phyloP scores from a whole-genome alignment of 805 yeast genomes.

The Zygoascus ofunaensis region DNA sequence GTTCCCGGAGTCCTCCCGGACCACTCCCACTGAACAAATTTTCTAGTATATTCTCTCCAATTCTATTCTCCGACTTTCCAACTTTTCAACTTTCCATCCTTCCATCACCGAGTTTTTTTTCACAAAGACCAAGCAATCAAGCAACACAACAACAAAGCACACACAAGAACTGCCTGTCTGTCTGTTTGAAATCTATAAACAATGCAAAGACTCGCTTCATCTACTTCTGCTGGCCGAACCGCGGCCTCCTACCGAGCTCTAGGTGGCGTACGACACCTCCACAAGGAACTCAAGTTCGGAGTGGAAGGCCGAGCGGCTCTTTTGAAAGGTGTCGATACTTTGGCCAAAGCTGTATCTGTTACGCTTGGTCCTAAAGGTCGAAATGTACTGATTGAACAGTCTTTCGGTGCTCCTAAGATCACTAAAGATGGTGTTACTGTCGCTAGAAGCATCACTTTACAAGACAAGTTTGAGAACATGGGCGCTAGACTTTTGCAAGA shows the following conservation, averaged over 20 bases:
- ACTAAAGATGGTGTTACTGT: slow-evolving; percentile 99
- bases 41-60: not conserved
- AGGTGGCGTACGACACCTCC: slow-evolving; percentile 34
- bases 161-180: not conserved
- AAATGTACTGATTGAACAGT: slow-evolving; percentile 92
- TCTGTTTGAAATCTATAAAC: slow-evolving; percentile 1
- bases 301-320: slow-evolving; percentile 96
- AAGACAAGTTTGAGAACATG: slow-evolving; percentile 90
- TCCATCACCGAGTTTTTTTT: not conserved
- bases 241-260: slow-evolving; percentile 1
- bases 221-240: slow-evolving; percentile 10
- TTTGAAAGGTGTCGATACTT: slow-evolving; percentile 84
- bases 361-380: slow-evolving; percentile 98
- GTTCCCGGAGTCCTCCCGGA: slow-evolving; percentile 1
- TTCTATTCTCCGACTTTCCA: not conserved
- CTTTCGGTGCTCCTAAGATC: slow-evolving; percentile 94
- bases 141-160: not conserved
- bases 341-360: slow-evolving; percentile 94
- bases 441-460: slow-evolving; percentile 71
- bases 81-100: slow-evolving; percentile 1
- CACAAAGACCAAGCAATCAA: not conserved
- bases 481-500: slow-evolving; percentile 95
- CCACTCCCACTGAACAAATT: not conserved
- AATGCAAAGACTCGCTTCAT: slow-evolving; percentile 20
- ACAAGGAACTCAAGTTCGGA: slow-evolving; percentile 93